phyloP scores from a whole-genome alignment of 805 yeast species.

The Brettanomyces sp. region DNA sequence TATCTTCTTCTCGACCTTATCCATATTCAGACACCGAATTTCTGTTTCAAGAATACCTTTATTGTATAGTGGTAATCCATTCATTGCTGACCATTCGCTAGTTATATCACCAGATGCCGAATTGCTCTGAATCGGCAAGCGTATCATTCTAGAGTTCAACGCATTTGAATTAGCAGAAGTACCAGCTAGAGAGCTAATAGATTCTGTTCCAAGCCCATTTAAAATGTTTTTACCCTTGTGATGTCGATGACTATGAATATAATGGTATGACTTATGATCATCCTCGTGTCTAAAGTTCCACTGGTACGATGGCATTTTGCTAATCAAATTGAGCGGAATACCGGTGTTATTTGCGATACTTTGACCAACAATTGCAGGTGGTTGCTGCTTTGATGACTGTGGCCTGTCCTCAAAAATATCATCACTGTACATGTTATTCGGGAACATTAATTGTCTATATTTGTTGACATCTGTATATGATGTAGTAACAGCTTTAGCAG shows the following conservation, averaged over 20 bases:
- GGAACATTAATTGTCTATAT: constrained; percentile 17
- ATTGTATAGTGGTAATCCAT: constrained; percentile 37
- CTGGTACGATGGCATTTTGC: constrained; percentile 26
- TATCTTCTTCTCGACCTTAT: constrained; percentile 21
- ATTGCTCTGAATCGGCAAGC: constrained; percentile 18
- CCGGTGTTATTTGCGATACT: constrained; percentile 26
- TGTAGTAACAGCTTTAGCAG: constrained; percentile 9
- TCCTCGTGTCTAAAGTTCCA: constrained; percentile 24
- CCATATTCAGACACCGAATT: constrained; percentile 15
- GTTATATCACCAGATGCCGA: constrained; percentile 7
- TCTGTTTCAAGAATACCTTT: constrained; percentile 17
- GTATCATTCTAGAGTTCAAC: constrained; percentile 18
- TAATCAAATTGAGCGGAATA: constrained; percentile 21
- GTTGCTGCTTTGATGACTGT: constrained; percentile 7
- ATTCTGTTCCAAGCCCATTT: constrained; percentile 15
- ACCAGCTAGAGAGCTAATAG: constrained; percentile 20
- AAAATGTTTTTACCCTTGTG: constrained; percentile 19
- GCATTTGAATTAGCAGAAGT: constrained; percentile 15
- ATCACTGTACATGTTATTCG: constrained; percentile 11
- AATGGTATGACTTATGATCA: constrained; percentile 12
- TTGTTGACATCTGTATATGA: constrained; percentile 12
- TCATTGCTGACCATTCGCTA: constrained; percentile 17
- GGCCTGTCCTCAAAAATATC: constrained; percentile 8
- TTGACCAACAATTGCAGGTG: constrained; percentile 23
- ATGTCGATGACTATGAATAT: constrained; percentile 2